phyloP scores from a whole-genome alignment of 1,284 basidiomycete genomes.

The Malassezia vespertilionis region DNA sequence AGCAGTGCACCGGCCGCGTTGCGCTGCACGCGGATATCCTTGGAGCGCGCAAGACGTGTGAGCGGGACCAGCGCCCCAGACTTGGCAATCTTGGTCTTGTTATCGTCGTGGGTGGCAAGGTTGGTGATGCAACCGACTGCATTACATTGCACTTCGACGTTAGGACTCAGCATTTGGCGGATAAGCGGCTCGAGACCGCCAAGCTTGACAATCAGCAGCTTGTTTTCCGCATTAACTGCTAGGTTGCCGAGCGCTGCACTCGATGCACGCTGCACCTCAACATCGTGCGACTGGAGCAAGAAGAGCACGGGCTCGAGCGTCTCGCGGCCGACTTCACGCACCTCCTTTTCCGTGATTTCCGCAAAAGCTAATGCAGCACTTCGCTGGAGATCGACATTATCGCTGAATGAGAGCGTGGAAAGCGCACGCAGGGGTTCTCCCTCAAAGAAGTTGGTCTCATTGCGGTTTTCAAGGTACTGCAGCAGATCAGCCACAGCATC shows the following conservation, averaged over 20 bases:
- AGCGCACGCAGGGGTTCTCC: constrained; percentile 75
- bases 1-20: constrained; percentile 95
- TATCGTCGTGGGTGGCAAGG: constrained; percentile 96
- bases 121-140: constrained; percentile 99
- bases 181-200: constrained; percentile 96
- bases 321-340: constrained; percentile 87
- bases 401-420: constrained; percentile 93
- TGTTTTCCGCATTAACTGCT: constrained; percentile 98
- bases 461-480: constrained; percentile 71
- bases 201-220: constrained; percentile 92
- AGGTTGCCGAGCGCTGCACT: constrained; percentile 97
- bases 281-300: constrained; percentile 91
- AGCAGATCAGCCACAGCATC: constrained; percentile 96
- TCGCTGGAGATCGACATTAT: constrained; percentile 97
- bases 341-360: constrained; percentile 99
- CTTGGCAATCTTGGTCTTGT: constrained; percentile 99
- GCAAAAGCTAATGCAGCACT: constrained; percentile 96
- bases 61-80: constrained; percentile 93
- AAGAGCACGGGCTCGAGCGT: constrained; percentile 97
- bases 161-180: constrained; percentile 96
- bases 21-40: constrained; percentile 97
- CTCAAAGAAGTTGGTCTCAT: constrained; percentile 48
- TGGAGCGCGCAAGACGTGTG: constrained; percentile 87
- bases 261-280: constrained; percentile 94
- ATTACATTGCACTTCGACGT: constrained; percentile 99